Evolutionary conservation across 495 filamentous ascomycete genomes (phyloP).

Genomic region (Trichoderma orchidacearum): DNA sequence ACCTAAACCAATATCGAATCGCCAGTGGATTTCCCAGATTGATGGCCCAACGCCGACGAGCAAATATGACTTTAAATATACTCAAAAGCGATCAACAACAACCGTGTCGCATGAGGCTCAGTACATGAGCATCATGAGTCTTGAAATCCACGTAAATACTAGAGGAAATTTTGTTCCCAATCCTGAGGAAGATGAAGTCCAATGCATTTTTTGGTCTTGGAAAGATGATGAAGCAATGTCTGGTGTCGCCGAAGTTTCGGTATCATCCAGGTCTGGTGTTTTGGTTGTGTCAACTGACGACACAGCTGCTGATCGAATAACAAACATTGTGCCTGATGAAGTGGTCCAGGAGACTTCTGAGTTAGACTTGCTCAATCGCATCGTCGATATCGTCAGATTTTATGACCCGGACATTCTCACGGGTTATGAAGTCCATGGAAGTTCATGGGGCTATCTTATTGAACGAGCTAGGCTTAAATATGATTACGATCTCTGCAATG

Average conservation of each 20-base stretch:
- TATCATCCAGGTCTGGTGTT: slow-evolving; percentile 41
- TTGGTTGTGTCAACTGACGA: slow-evolving; percentile 47
- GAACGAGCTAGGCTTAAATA: slow-evolving; percentile 78
- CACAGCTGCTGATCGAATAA: slow-evolving; percentile 33
- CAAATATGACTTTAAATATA: slow-evolving; percentile 74
- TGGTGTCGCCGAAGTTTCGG: slow-evolving; percentile 15
- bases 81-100: slow-evolving; percentile 59
- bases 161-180: slow-evolving; percentile 68
- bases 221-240: slow-evolving; percentile 48
- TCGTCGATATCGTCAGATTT: slow-evolving; percentile 74
- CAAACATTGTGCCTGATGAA: slow-evolving; percentile 35
- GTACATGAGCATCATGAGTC: slow-evolving; percentile 92
- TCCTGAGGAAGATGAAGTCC: slow-evolving; percentile 81
- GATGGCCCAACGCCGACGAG: slow-evolving; percentile 81
- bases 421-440: slow-evolving; percentile 87
- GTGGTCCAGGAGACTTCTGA: slow-evolving; percentile 66
- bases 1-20: slow-evolving; percentile 15
- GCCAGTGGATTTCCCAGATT: slow-evolving; percentile 55
- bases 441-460: slow-evolving; percentile 91
- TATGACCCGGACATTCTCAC: slow-evolving; percentile 89
- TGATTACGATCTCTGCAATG: slow-evolving; percentile 79
- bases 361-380: slow-evolving; percentile 64
- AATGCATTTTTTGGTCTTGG: slow-evolving; percentile 81
- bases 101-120: slow-evolving; percentile 76
- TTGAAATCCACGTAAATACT: slow-evolving; percentile 93